phyloP scores from a whole-genome alignment of 202 grass and related monocot genomes.

The Bolboschoenoplectus hybrid region DNA sequence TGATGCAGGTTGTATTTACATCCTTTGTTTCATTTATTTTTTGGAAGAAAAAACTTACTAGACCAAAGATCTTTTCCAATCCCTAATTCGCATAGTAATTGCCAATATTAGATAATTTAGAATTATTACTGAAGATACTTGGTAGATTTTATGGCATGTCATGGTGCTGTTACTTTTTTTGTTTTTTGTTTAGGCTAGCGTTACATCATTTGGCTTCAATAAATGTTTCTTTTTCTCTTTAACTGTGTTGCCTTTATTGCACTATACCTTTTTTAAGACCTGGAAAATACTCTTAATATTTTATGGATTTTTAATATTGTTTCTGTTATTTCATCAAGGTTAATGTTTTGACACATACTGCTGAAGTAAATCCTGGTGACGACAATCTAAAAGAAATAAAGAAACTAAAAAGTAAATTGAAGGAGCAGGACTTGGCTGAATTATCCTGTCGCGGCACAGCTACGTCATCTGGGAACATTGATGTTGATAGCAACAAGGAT shows the following conservation, averaged over 20 bases:
- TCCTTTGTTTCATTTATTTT: background rate
- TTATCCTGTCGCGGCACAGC: background rate
- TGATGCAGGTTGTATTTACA: background rate
- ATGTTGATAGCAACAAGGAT: background rate
- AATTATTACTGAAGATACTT: background rate
- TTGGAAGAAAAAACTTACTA: background rate
- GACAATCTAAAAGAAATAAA: constrained; percentile 40
- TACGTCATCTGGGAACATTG: background rate
- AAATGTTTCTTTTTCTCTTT: background rate
- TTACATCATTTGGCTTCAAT: constrained; percentile 17
- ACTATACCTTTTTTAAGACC: background rate
- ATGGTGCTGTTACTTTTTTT: background rate
- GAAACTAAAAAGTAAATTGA: constrained; percentile 47
- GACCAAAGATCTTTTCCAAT: background rate
- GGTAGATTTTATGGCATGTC: background rate
- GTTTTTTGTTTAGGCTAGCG: background rate
- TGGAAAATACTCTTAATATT: constrained; percentile 1
- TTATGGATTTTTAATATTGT: background rate
- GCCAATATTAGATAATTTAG: background rate
- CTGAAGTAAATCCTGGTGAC: constrained; percentile 41
- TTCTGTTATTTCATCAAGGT: constrained; percentile 54
- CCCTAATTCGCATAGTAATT: background rate
- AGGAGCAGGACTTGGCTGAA: constrained; percentile 58
- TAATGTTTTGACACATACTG: constrained; percentile 70
- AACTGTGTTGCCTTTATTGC: background rate